These are phyloP conservation scores for Megacollybia platyphylla DNA, from an alignment of 1,284 basidiomycete genomes.

Conservation along the genomic window DNA sequence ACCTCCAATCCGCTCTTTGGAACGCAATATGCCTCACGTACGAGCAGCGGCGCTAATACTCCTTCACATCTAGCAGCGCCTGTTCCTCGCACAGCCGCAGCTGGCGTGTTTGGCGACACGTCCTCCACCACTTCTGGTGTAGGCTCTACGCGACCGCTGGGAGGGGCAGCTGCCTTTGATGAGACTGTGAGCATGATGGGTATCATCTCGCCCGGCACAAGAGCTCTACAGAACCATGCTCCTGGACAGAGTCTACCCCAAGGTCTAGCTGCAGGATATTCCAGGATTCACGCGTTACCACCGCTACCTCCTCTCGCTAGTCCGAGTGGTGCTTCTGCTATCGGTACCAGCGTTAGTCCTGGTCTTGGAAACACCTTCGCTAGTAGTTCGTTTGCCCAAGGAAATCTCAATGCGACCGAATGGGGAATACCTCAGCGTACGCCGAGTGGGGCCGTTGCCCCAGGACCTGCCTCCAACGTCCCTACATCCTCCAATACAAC, in stretches of 20 bases:
- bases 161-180: background rate
- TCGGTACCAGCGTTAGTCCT: constrained; percentile 16
- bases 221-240: constrained; percentile 66
- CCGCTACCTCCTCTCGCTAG: constrained; percentile 31
- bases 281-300: constrained; percentile 67
- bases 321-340: constrained; percentile 13
- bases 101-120: too few relatives aligned
- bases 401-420: constrained; percentile 6
- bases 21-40: too few relatives aligned
- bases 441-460: background rate
- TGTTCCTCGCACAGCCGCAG: too few relatives aligned
- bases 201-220: constrained; percentile 45
- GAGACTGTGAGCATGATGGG: background rate
- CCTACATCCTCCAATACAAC: constrained; percentile 2
- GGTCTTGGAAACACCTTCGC: constrained; percentile 6
- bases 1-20: constrained; percentile 3
- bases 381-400: background rate
- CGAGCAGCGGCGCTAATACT: too few relatives aligned
- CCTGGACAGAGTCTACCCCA: constrained; percentile 83
- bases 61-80: too few relatives aligned
- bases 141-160: background rate
- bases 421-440: background rate
- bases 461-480: background rate
- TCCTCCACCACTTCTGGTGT: too few relatives aligned
- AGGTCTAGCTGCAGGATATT: constrained; percentile 77